Evolutionary conservation across 2,329 filamentous ascomycete genomes (phyloP).

Genomic region (Hypoxylon sp.): DNA sequence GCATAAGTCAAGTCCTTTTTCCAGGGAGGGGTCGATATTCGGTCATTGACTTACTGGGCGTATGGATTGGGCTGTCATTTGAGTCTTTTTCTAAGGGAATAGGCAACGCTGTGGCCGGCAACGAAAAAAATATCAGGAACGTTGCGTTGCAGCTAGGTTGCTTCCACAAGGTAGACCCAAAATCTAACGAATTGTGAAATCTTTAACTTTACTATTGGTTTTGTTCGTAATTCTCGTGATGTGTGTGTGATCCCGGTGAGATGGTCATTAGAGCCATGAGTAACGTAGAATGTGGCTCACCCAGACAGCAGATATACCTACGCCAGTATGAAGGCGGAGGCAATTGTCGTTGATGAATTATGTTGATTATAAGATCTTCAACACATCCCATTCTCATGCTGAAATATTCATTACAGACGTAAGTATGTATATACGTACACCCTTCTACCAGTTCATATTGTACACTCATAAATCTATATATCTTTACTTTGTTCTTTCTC

Average conservation of each 20-base stretch:
- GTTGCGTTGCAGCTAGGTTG: constrained; percentile 42
- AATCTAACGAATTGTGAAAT: constrained; percentile 45
- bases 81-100: constrained; percentile 46
- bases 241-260: background rate
- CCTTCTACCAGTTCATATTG: no score
- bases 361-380: no score
- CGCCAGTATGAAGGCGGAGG: no score
- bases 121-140: constrained; percentile 38
- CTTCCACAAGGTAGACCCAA: constrained; percentile 43
- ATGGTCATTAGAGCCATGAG: no score
- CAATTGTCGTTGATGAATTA: no score
- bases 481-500: background rate
- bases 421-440: no score
- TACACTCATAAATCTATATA: background rate
- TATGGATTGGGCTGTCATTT: constrained; percentile 48
- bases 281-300: no score
- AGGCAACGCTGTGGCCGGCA: constrained; percentile 44
- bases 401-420: no score
- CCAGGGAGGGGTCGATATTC: constrained; percentile 34
- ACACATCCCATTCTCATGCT: no score
- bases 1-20: constrained; percentile 68
- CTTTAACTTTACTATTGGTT: constrained; percentile 18
- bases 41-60: constrained; percentile 50
- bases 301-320: no score
- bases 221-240: no score